Evolutionary conservation across 345 rosid genomes (phyloP), one percentile per base, ranked within the genome.

Genomic region (Physaria fendleri): DNA sequence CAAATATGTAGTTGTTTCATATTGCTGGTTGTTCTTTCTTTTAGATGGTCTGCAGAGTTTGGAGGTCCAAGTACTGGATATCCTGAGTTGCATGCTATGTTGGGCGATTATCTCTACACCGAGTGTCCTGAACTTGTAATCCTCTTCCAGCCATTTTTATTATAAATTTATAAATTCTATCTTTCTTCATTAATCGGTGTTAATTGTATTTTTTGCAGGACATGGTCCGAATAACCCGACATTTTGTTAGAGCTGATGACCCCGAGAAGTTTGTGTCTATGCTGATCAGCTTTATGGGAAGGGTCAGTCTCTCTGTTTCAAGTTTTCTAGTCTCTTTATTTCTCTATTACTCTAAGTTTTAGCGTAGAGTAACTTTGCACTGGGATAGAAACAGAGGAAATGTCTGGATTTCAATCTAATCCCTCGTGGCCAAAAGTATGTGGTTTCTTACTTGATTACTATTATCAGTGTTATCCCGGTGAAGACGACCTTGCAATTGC

Each of bases 401-500:
- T 63, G 30, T 34, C 37, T 53, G 7, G 27, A 53, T 41, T 38
- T 49, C 22, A 37, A 52, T 59, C 1, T 24, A 6, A 56, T 8
- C 7, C 35, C 30, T 37, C 5, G 29, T 60, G 48, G 53, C 18
- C 28, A 18, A 25, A 66, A n/a, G 22, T 20, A n/a, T 5, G 20
- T 28, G 7, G 13, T 35, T 59, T 53, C 3, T 53, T 5, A 44
- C 65, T 57, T 42, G 41, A 15, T 23, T 49, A 14, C 60, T 41
- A 67, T 44, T 41, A n/a, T 72, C 92, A 93, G 99, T 89, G 99
- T 72, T 93, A 87, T 82, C 99, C 99, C 1, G 90, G 96, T 24
- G 99, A 93, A 85, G 99, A 90, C 68, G 99, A 93, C 77, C 68
- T 87, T 38, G 99, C 95, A 16, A 77, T 93, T 71, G 88, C 92